A percentile compares a stretch with the other conserved stretches of the same genome.
Evolutionary conservation across 1,139 yeast species (phyloP).

Genomic region (Protomyces arabidopsidicola): DNA sequence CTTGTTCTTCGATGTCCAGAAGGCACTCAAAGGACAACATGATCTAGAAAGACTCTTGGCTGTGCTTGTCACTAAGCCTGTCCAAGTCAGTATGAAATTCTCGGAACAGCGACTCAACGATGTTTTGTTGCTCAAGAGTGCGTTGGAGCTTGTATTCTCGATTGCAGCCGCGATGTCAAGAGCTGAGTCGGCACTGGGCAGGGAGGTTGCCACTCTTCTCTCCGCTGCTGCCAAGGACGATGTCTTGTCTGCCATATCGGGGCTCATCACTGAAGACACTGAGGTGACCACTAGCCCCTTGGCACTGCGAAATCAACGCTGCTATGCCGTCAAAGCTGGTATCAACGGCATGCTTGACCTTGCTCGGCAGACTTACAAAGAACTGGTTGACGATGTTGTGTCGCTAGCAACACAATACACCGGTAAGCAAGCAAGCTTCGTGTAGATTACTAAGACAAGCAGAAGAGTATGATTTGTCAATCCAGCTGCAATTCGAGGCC

Average conservation of each 20-base stretch:
- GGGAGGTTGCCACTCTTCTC: constrained; percentile 40
- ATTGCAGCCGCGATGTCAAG: constrained; percentile 30
- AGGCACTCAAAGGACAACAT: constrained; percentile 38
- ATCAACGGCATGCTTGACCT: constrained; percentile 48
- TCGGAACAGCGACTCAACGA: constrained; percentile 44
- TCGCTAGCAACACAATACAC: constrained; percentile 32
- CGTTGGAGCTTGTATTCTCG: constrained; percentile 35
- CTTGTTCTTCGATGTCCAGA: constrained; percentile 34
- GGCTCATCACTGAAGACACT: constrained; percentile 44
- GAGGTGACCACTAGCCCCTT: constrained; percentile 44
- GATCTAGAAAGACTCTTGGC: constrained; percentile 45
- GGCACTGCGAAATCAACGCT: constrained; percentile 46
- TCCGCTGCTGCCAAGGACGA: constrained; percentile 35
- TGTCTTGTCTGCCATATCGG: constrained; percentile 38
- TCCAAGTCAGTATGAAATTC: constrained; percentile 34
- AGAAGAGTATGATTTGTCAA: constrained; percentile 34
- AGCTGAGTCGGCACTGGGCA: constrained; percentile 32
- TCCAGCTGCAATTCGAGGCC: constrained; percentile 41
- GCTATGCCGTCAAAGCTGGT: constrained; percentile 41
- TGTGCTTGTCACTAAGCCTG: constrained; percentile 34
- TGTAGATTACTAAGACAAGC: constrained; percentile 12
- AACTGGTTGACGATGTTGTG: constrained; percentile 42
- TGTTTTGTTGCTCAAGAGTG: constrained; percentile 42
- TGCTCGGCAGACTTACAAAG: constrained; percentile 45
- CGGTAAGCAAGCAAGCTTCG: background rate